phyloP scores from a whole-genome alignment of 768 basidiomycete species.

The Rhizopogon vesiculosus region DNA sequence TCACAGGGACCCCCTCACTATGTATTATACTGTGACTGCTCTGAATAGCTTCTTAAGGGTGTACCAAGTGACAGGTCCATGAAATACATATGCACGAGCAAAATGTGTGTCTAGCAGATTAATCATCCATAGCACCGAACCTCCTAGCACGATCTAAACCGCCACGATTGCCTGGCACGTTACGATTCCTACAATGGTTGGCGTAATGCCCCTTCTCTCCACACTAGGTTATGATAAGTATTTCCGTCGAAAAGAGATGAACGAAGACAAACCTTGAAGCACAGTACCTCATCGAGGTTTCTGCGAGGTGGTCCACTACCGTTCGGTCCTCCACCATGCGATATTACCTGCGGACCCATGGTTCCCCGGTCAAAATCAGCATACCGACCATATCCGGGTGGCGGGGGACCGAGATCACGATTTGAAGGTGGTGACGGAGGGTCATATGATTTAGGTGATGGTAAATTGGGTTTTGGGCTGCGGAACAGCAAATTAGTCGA shows the following conservation, averaged over 20 bases:
- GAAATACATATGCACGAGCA: not conserved
- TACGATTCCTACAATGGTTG: conserved; percentile 87
- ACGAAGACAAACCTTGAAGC: conserved; percentile 65
- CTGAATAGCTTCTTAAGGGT: not conserved
- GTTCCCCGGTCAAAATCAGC: conserved; percentile 63
- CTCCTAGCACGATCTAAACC: conserved; percentile 55
- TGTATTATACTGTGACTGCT: too few relatives aligned
- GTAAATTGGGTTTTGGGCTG: conserved; percentile 77
- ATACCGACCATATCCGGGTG: conserved; percentile 86
- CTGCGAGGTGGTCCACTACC: conserved; percentile 46
- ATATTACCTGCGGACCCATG: conserved; percentile 27
- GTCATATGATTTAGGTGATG: conserved; percentile 69
- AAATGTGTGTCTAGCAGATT: not conserved
- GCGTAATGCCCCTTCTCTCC: conserved; percentile 94
- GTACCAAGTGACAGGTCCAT: not conserved
- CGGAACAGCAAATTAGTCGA: conserved; percentile 5
- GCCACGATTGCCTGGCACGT: conserved; percentile 88
- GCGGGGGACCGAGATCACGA: conserved; percentile 84
- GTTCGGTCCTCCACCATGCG: conserved; percentile 22
- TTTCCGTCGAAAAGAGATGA: conserved; percentile 2
- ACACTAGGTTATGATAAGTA: conserved; percentile 46
- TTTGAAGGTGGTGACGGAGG: conserved; percentile 71
- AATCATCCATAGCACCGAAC: conserved; percentile 26
- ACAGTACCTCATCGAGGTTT: conserved; percentile 79
- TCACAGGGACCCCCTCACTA: too few relatives aligned